A percentile compares a stretch with the other conserved stretches of the same genome.
These are phyloP conservation scores for Starmerella bombicola DNA, from an alignment of 805 yeast genomes.

Conservation along the genomic window DNA sequence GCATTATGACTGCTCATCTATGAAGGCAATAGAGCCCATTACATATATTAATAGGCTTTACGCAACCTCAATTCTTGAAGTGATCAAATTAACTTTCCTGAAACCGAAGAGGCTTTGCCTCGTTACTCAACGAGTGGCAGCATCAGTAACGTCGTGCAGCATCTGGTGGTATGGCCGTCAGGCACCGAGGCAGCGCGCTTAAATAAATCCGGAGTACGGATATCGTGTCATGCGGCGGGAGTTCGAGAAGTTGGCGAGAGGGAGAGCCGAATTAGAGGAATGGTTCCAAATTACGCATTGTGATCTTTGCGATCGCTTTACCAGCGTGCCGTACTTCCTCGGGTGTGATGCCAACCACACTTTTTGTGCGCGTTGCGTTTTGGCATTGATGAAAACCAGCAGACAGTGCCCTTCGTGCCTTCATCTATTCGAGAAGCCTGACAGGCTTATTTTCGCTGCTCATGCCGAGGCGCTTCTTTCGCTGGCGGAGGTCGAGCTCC, in stretches of 20 bases:
- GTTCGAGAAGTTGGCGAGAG: conserved; percentile 5
- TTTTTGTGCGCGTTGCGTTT: conserved; percentile 8
- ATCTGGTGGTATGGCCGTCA: too few relatives aligned
- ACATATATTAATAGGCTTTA: too few relatives aligned
- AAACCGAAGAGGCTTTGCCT: too few relatives aligned
- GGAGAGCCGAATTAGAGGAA: conserved; percentile 3
- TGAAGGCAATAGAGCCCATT: too few relatives aligned
- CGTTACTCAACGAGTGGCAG: too few relatives aligned
- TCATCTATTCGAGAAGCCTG: conserved; percentile 2
- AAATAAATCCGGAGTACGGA: too few relatives aligned
- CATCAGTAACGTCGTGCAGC: too few relatives aligned
- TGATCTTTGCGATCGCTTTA: conserved; percentile 8
- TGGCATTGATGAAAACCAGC: neutral
- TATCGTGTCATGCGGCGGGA: conserved; percentile 6
- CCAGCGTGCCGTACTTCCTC: conserved; percentile 7
- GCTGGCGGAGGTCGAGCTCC: conserved; percentile 2
- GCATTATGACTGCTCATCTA: too few relatives aligned
- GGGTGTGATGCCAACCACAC: conserved; percentile 12
- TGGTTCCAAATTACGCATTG: conserved; percentile 15
- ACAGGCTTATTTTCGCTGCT: conserved; percentile 3
- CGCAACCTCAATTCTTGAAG: too few relatives aligned
- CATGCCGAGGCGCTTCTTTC: conserved; percentile 8
- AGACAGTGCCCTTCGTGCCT: conserved; percentile 9
- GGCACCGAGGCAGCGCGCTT: too few relatives aligned
- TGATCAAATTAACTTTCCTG: too few relatives aligned